phyloP scores from a whole-genome alignment of 139 green algal genomes.

The Picochlorum sp. region DNA sequence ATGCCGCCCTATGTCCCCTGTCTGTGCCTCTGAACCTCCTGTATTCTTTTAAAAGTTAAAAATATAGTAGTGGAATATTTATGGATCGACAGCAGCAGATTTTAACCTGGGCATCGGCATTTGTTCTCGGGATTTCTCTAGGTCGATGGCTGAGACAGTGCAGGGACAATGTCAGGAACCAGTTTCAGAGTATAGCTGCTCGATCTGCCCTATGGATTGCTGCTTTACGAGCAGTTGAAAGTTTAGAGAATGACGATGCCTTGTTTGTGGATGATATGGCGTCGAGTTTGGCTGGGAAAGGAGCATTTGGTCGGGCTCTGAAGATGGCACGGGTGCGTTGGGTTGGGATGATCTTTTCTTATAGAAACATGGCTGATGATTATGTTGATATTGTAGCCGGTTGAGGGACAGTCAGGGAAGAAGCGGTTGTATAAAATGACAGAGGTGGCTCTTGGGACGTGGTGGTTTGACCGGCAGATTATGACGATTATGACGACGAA shows the following conservation, averaged over 20 bases:
- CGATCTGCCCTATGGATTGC: slow-evolving; percentile 3
- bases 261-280: slow-evolving; percentile 6
- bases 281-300: neutral
- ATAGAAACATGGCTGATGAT: no score
- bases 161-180: neutral
- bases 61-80: neutral
- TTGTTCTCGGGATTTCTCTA: slow-evolving; percentile 11
- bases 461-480: slow-evolving; percentile 27
- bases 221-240: slow-evolving; percentile 9
- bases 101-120: slow-evolving; percentile 3
- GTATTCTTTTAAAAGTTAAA: no score
- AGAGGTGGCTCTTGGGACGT: slow-evolving; percentile 3
- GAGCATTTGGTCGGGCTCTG: neutral
- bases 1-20: no score
- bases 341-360: no score
- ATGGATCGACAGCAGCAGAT: slow-evolving; percentile 2
- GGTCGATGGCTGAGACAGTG: slow-evolving; percentile 5
- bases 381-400: neutral
- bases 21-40: no score
- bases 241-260: slow-evolving; percentile 9
- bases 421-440: slow-evolving; percentile 12
- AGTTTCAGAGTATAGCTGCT: neutral
- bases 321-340: neutral
- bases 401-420: neutral
- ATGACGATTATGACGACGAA: slow-evolving; percentile 1